phyloP scores from a whole-genome alignment of 1,139 yeast species.

The Hyphopichia buzzinii region DNA sequence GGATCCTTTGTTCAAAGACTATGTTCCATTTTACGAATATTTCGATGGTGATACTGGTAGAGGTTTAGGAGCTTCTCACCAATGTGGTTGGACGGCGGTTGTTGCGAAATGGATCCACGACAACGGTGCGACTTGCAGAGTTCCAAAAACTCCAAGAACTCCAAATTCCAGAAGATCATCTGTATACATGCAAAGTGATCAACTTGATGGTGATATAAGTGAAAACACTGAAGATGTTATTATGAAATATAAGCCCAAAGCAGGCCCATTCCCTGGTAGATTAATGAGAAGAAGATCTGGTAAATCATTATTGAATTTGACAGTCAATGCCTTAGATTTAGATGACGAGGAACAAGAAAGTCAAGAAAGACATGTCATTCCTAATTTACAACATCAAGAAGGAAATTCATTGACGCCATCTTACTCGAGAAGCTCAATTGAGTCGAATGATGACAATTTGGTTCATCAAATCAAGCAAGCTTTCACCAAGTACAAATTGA shows the following conservation, averaged over 20 bases:
- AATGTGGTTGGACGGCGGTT: conserved; percentile 95
- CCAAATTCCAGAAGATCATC: conserved; percentile 35
- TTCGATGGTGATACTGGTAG: conserved; percentile 96
- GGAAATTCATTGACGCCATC: conserved; percentile 27
- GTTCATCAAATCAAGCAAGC: conserved; percentile 54
- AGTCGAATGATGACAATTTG: conserved; percentile 38
- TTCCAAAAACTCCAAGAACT: conserved; percentile 52
- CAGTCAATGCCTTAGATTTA: conserved; percentile 64
- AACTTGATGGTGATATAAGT: conserved; percentile 13
- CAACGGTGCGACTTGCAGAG: conserved; percentile 69
- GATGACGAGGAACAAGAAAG: conserved; percentile 54
- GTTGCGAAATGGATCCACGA: conserved; percentile 94
- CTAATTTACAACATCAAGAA: conserved; percentile 17
- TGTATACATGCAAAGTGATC: conserved; percentile 18
- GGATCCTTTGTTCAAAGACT: conserved; percentile 75
- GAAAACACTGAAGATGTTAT: conserved; percentile 36
- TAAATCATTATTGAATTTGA: conserved; percentile 63
- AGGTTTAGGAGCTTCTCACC: conserved; percentile 94
- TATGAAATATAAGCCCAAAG: conserved; percentile 36
- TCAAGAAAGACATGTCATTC: conserved; percentile 9
- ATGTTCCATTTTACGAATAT: conserved; percentile 81
- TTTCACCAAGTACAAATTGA: conserved; percentile 44
- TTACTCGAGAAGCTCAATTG: conserved; percentile 36
- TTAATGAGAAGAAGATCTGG: conserved; percentile 68
- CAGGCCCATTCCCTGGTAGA: conserved; percentile 55